Percentiles rank a stretch among this genome's conserved stretches.
Evolutionary conservation across 768 basidiomycete species (phyloP).

Genomic region (Podaxis sp.): DNA sequence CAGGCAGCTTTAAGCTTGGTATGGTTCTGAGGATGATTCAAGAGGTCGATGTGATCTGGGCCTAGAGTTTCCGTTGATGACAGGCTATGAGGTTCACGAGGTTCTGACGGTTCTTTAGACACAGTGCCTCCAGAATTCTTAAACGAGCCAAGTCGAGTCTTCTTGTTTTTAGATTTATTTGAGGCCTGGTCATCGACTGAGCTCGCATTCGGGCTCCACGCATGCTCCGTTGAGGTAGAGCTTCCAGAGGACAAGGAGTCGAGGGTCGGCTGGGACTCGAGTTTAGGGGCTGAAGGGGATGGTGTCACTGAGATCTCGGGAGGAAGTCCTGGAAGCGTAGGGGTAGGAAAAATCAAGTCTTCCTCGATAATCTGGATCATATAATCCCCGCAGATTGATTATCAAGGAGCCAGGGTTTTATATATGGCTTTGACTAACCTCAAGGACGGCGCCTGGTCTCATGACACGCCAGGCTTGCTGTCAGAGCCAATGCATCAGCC

Average conservation of each 20-base stretch:
- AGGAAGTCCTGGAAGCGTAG: conserved; percentile 17
- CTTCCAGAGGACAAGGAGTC: conserved; percentile 1
- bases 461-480: conserved; percentile 69
- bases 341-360: conserved; percentile 64
- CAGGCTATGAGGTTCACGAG: neutral
- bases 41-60: neutral
- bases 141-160: conserved; percentile 4
- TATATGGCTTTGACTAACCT: conserved; percentile 36
- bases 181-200: conserved; percentile 8
- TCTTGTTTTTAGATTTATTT: conserved; percentile 16
- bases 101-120: neutral
- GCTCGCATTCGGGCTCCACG: conserved; percentile 12
- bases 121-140: neutral
- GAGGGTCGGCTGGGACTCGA: conserved; percentile 1
- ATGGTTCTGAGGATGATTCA: conserved; percentile 55
- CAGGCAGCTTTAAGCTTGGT: conserved; percentile 56
- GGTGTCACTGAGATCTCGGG: conserved; percentile 13
- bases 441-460: conserved; percentile 55
- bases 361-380: conserved; percentile 61
- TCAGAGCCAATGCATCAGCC: conserved; percentile 14
- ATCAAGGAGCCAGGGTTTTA: neutral
- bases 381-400: neutral
- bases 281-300: conserved; percentile 15
- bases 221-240: conserved; percentile 13
- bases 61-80: neutral